Evolutionary conservation across 176 grass and related monocot genomes (phyloP).

Genomic region (Carex cristatella): DNA sequence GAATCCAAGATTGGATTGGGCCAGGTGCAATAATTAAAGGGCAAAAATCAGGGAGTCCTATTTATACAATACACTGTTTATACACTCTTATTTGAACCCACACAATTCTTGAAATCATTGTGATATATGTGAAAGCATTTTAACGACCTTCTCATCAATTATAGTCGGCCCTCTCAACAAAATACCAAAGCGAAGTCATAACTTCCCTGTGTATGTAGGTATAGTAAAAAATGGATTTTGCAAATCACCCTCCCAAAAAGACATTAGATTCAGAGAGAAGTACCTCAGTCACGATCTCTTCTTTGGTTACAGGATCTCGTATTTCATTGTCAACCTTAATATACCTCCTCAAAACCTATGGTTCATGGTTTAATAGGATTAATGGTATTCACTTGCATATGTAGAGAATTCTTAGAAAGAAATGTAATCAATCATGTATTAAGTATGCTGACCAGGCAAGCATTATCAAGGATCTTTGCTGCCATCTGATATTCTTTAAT

Average conservation of each 20-base stretch:
- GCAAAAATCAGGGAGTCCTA: background rate
- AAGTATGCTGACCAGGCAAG: constrained; percentile 45
- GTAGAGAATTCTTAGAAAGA: background rate
- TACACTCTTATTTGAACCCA: background rate
- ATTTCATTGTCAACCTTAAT: constrained; percentile 63
- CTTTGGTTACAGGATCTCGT: constrained; percentile 58
- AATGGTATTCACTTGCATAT: background rate
- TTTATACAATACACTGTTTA: background rate
- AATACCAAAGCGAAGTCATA: background rate
- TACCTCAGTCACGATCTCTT: constrained; percentile 84
- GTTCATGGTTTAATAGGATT: background rate
- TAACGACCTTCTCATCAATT: background rate
- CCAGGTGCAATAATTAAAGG: background rate
- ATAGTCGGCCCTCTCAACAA: background rate
- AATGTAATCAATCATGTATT: constrained; percentile 1
- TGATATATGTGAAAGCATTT: background rate
- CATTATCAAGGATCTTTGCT: constrained; percentile 72
- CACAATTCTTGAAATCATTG: background rate
- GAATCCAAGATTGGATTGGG: background rate
- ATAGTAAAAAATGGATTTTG: background rate
- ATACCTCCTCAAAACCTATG: constrained; percentile 67
- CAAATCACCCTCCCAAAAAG: background rate
- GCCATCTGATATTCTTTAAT: constrained; percentile 69
- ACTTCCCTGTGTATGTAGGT: background rate
- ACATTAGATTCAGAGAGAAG: background rate